Evolutionary conservation across 2,329 filamentous ascomycete genomes (phyloP).

Genomic region (Cercospora canescens): DNA sequence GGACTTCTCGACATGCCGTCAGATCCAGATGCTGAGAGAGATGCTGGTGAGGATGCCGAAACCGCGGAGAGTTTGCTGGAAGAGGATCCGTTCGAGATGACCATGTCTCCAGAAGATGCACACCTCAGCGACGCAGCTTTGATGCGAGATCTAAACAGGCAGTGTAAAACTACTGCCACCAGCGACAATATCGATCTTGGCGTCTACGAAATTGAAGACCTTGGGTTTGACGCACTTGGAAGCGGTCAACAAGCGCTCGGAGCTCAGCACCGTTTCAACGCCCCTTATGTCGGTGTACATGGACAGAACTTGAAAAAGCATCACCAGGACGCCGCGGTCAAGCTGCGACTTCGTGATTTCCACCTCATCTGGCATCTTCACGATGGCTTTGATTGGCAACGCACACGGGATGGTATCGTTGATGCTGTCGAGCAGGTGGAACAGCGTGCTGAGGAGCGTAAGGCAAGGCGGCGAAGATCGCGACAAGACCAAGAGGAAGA

Average conservation of each 20-base stretch:
- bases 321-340: constrained; percentile 53
- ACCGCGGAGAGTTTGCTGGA: constrained; percentile 40
- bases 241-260: constrained; percentile 32
- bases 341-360: constrained; percentile 77
- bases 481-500: constrained; percentile 66
- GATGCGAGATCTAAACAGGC: constrained; percentile 33
- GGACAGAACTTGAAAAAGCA: not conserved
- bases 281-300: constrained; percentile 23
- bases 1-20: constrained; percentile 30
- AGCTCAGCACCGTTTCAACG: constrained; percentile 33
- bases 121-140: constrained; percentile 35
- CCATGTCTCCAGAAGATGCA: constrained; percentile 29
- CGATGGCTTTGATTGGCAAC: constrained; percentile 95
- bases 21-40: constrained; percentile 24
- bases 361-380: constrained; percentile 97
- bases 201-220: constrained; percentile 34
- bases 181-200: constrained; percentile 29
- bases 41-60: constrained; percentile 25
- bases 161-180: constrained; percentile 25
- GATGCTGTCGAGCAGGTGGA: constrained; percentile 90
- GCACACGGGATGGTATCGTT: constrained; percentile 80
- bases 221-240: constrained; percentile 37
- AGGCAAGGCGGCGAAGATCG: constrained; percentile 57
- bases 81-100: constrained; percentile 41
- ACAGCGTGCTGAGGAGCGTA: constrained; percentile 73